Percentiles rank a stretch among this genome's conserved stretches.
phyloP scores from a whole-genome alignment of 768 basidiomycete genomes.

The Lactarius pseudohatsudake region DNA sequence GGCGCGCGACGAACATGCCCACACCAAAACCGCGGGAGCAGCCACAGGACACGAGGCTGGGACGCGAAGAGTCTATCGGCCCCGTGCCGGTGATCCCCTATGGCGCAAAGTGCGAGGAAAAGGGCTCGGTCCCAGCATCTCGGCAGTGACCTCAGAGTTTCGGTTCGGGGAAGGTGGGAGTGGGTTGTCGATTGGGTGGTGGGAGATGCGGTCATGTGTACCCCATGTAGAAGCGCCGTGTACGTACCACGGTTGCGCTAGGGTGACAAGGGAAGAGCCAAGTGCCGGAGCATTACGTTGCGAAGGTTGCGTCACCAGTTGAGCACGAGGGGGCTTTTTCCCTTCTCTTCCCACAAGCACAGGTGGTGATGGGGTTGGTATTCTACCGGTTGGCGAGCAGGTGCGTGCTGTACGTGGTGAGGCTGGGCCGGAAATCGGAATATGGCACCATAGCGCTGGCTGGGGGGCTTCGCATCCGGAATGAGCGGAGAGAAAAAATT shows the following conservation, averaged over 20 bases:
- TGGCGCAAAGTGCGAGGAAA: background rate
- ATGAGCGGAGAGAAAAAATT: background rate
- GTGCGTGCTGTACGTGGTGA: background rate
- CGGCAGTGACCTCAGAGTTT: background rate
- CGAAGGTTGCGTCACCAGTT: background rate
- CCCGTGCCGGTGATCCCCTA: slow-evolving; percentile 1
- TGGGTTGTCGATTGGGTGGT: background rate
- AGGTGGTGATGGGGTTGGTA: background rate
- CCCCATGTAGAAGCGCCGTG: background rate
- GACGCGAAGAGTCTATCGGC: slow-evolving; percentile 1
- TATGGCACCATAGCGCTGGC: slow-evolving; percentile 1
- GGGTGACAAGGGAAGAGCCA: background rate
- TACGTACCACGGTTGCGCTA: background rate
- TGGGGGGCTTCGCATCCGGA: background rate
- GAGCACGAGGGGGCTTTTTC: background rate
- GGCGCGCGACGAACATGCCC: background rate
- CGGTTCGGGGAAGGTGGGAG: background rate
- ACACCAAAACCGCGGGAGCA: background rate
- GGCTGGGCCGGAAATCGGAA: slow-evolving; percentile 1
- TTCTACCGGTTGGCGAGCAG: background rate
- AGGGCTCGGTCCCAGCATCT: background rate
- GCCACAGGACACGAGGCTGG: background rate
- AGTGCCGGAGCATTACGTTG: background rate
- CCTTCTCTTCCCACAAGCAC: background rate
- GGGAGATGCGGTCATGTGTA: background rate